Evolutionary conservation across 1,139 yeast genomes (phyloP).

Genomic region (Hyphopichia burtonii): DNA sequence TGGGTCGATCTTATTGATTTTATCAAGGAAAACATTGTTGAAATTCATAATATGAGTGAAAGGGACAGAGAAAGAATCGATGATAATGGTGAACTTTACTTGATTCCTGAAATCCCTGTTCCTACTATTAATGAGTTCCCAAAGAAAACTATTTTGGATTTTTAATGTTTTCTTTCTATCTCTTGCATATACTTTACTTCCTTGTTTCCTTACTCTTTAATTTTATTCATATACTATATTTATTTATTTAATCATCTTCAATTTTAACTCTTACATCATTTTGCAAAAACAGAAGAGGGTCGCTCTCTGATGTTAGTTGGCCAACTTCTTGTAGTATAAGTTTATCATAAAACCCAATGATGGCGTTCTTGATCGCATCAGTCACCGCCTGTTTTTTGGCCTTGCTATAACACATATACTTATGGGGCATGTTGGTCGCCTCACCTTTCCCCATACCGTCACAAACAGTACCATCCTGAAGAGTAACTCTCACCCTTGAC

Average conservation of each 20-base stretch:
- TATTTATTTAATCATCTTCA: neutral
- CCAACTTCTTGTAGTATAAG: conserved; percentile 7
- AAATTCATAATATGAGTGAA: conserved; percentile 78
- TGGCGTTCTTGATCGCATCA: conserved; percentile 44
- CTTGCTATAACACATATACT: conserved; percentile 35
- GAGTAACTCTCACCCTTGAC: conserved; percentile 35
- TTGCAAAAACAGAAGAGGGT: neutral
- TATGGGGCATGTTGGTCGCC: conserved; percentile 33
- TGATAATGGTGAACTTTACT: conserved; percentile 81
- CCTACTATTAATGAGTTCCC: conserved; percentile 66
- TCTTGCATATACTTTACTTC: neutral
- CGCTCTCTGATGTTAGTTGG: neutral
- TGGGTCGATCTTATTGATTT: conserved; percentile 58
- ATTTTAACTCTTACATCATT: neutral
- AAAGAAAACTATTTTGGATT: conserved; percentile 54
- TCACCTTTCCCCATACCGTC: conserved; percentile 44
- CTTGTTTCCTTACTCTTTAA: too few species aligned
- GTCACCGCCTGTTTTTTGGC: conserved; percentile 56
- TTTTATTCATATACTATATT: too few species aligned
- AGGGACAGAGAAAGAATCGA: conserved; percentile 85
- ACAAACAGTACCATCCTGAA: conserved; percentile 49
- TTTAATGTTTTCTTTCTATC: conserved; percentile 18
- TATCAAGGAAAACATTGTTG: conserved; percentile 59
- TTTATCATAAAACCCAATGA: conserved; percentile 26
- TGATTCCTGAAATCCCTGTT: conserved; percentile 68